A percentile compares a stretch with the other conserved stretches of the same genome.
These are phyloP conservation scores for Petunia secreta DNA, from an alignment of 257 asterid genomes.

Conservation along the genomic window DNA sequence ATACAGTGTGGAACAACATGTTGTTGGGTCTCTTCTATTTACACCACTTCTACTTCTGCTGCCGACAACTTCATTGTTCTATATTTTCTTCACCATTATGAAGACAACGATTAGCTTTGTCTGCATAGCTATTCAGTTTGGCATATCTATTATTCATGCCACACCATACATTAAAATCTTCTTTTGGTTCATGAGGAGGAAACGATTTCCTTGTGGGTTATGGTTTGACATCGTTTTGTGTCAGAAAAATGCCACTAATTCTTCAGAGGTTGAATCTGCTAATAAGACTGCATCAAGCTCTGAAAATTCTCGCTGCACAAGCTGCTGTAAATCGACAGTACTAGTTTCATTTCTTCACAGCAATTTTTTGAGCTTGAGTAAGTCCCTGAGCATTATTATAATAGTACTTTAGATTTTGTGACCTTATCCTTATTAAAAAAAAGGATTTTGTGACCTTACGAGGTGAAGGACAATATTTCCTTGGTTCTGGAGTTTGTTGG, in stretches of 20 bases:
- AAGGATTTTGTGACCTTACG: background rate
- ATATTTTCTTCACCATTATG: conserved; percentile 87
- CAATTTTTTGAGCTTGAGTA: conserved; percentile 76
- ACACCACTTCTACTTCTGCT: conserved; percentile 86
- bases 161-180: conserved; percentile 75
- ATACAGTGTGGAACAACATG: conserved; percentile 87
- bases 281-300: conserved; percentile 32
- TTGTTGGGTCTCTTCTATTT: conserved; percentile 89
- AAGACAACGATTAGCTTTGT: conserved; percentile 59
- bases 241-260: conserved; percentile 33
- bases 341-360: conserved; percentile 79
- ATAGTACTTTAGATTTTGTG: conserved; percentile 5
- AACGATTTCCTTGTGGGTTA: conserved; percentile 85
- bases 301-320: conserved; percentile 32
- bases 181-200: conserved; percentile 71
- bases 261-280: conserved; percentile 34
- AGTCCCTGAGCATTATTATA: conserved; percentile 3
- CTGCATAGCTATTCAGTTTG: conserved; percentile 55
- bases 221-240: conserved; percentile 64
- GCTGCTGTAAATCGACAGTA: conserved; percentile 37
- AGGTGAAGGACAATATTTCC: background rate
- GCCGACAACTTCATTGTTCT: conserved; percentile 91
- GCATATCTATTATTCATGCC: conserved; percentile 66
- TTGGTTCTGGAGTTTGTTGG: conserved; percentile 12
- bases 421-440: too few relatives aligned